Evolutionary conservation across 306 rosid genomes (phyloP), one percentile per base, ranked within the genome.

Genomic region (Rubus parviflorus): DNA sequence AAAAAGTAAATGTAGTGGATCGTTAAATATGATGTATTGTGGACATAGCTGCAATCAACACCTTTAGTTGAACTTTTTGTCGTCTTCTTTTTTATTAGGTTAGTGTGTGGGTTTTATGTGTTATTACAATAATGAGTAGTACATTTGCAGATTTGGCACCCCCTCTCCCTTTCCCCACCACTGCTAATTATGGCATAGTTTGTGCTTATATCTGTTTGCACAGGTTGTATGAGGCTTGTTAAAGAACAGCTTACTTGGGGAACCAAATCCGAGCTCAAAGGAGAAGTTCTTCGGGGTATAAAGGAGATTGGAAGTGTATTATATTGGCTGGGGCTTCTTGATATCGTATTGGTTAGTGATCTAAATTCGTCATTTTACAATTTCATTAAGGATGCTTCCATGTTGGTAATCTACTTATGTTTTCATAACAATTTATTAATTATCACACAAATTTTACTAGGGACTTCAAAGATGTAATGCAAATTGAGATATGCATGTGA

Each of bases 241-340:
- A 92, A 95, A 75, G 98, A 95, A 80, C 88, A 85, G 81, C 97
- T 95, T 75, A 88, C 87, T 75, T 95, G 98, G 98, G 97, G 88
- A 76, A 76, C 93, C 56, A 95, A 95, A 80, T 69, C 91, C 69
- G 97, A 92, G 85, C 87, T 95, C 68, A 95, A 92, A 87, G 79
- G 87, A 22, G 97, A 95, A 87, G 95, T 95, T 86, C 96, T 95
- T 71, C 90, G 87, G 68, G 97, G 93, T 75, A 92, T 95, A 71
- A 95, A 95, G 85, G 98, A 95, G 92, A 95, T 90, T 77, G 98
- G 98, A 88, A 95, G 98, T 81, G 93, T 92, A 70, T 76, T 92
- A 66, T 95, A 95, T 79, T 95, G 96, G 95, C 88, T 90, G 88
- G 97, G 98, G 70, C 93, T 95, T 77, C 92, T 95, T 79, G 98